These are phyloP conservation scores for Musa balbisiana DNA, from an alignment of 202 grass and related monocot species.

Conservation along the genomic window DNA sequence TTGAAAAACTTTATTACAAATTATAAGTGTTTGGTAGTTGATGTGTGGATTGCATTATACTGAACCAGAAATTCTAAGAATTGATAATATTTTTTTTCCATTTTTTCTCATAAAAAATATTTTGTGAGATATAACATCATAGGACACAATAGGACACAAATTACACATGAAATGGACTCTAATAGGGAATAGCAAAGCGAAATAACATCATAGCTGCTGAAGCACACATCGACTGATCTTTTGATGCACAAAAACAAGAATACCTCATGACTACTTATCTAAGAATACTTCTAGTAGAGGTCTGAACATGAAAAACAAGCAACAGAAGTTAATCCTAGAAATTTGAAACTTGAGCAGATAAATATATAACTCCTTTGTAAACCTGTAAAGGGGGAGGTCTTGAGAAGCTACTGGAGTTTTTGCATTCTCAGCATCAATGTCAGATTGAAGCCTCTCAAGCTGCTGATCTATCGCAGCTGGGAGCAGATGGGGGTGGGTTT, in stretches of 20 bases:
- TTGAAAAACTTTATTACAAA: no score
- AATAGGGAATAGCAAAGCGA: no score
- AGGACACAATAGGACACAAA: no score
- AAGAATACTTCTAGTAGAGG: not conserved
- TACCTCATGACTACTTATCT: not conserved
- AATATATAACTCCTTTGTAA: not conserved
- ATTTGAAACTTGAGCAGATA: not conserved
- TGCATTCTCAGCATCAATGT: conserved; percentile 55
- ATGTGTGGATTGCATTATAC: no score
- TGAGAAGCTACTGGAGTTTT: conserved; percentile 45
- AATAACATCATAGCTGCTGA: not conserved
- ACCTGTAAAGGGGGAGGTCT: conserved; percentile 78
- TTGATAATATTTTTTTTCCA: no score
- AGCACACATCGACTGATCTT: not conserved
- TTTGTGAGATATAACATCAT: no score
- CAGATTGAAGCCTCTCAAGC: conserved; percentile 65
- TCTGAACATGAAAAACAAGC: not conserved
- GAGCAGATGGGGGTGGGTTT: conserved; percentile 69
- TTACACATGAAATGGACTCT: no score
- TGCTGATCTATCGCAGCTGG: conserved; percentile 81
- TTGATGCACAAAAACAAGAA: not conserved
- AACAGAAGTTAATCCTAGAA: not conserved
- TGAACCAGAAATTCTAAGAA: no score
- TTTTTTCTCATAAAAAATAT: no score
- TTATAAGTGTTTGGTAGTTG: no score